These are phyloP conservation scores for Liriodendron chinense DNA, from an alignment of 164 flowering plant species.

Conservation along the genomic window DNA sequence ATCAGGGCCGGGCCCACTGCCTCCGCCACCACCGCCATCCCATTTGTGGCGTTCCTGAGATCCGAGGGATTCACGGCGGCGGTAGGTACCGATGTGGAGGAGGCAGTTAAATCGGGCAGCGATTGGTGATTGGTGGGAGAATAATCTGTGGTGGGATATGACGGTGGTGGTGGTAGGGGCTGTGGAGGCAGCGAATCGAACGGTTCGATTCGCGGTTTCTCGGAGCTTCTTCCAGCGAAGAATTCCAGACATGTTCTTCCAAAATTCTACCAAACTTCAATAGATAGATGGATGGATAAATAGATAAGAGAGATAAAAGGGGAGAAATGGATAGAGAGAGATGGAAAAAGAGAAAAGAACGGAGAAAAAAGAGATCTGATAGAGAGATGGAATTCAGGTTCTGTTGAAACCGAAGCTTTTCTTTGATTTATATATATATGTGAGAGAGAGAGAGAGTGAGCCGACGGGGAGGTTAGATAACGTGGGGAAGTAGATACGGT, in stretches of 20 bases:
- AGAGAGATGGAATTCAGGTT: neutral
- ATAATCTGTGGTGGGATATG: conserved; percentile 8
- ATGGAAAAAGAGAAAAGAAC: neutral
- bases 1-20: conserved; percentile 20
- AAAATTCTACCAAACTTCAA: neutral
- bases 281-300: neutral
- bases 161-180: conserved; percentile 2
- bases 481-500: neutral
- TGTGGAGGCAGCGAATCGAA: neutral
- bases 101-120: conserved; percentile 34
- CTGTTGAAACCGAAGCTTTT: neutral
- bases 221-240: conserved; percentile 29
- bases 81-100: conserved; percentile 22
- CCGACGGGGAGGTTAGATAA: neutral
- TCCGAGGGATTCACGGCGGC: conserved; percentile 36
- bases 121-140: conserved; percentile 25
- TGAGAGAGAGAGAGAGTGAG: neutral
- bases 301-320: neutral
- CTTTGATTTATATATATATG: neutral
- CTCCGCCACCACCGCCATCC: conserved; percentile 40
- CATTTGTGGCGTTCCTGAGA: conserved; percentile 72
- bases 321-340: neutral
- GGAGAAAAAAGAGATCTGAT: neutral
- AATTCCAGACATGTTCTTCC: conserved; percentile 22
- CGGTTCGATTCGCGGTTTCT: conserved; percentile 15